Evolutionary conservation across 345 rosid genomes (phyloP).

Genomic region (Aethionema arabicum): DNA sequence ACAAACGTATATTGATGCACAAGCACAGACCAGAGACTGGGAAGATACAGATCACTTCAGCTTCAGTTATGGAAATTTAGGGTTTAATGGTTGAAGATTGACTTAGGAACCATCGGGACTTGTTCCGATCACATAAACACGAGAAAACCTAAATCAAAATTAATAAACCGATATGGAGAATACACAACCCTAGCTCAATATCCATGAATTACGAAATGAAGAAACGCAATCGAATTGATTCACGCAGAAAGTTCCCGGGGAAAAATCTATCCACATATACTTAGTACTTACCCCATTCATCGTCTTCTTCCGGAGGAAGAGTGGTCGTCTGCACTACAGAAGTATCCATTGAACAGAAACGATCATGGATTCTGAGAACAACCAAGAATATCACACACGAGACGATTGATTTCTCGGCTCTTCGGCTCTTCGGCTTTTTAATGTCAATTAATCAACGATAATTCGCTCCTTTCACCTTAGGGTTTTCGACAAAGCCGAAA

Average conservation of each 20-base stretch:
- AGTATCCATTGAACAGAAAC: conserved; percentile 66
- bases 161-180: neutral
- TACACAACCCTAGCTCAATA: neutral
- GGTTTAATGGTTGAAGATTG: conserved; percentile 4
- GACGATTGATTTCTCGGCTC: conserved; percentile 2
- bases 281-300: conserved; percentile 70
- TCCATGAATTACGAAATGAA: neutral
- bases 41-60: neutral
- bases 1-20: neutral
- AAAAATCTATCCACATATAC: neutral
- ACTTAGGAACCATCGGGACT: neutral
- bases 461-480: neutral
- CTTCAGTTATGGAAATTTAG: neutral
- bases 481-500: conserved; percentile 19
- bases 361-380: conserved; percentile 65
- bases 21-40: neutral
- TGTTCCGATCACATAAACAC: neutral
- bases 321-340: conserved; percentile 43
- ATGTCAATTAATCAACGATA: conserved; percentile 3
- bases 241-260: neutral
- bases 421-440: conserved; percentile 25
- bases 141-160: neutral
- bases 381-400: neutral
- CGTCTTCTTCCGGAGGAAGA: conserved; percentile 58
- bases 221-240: conserved; percentile 10